Percentiles rank a stretch among this genome's conserved stretches.
phyloP scores from a whole-genome alignment of 192 early-diverging fungal species.

The Haplosporangium gracile region DNA sequence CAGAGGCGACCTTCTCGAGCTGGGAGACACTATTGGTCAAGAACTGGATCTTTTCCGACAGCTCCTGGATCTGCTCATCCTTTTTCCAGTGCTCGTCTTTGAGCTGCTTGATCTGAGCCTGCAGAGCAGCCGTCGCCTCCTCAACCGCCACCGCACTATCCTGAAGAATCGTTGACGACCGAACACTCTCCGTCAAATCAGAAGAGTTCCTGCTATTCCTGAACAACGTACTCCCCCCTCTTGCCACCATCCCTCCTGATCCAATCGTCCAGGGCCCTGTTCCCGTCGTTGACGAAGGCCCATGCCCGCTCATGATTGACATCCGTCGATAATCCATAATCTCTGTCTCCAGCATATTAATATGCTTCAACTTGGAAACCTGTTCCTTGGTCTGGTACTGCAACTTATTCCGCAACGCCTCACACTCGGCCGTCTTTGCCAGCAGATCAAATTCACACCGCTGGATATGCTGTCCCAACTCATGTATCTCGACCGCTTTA shows the following conservation, averaged over 20 bases:
- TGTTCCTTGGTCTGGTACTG: conserved; percentile 38
- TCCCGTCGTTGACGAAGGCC: background rate
- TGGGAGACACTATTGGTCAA: background rate
- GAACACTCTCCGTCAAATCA: conserved; percentile 17
- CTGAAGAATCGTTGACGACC: conserved; percentile 7
- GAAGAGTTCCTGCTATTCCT: conserved; percentile 22
- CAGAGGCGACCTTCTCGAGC: background rate
- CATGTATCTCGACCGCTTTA: conserved; percentile 34
- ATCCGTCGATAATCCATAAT: conserved; percentile 30
- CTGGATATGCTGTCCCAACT: conserved; percentile 37
- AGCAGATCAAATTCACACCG: conserved; percentile 32
- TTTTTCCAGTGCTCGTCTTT: conserved; percentile 35
- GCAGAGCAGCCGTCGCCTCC: background rate
- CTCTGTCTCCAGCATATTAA: conserved; percentile 41
- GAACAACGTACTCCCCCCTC: background rate
- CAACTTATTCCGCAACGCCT: conserved; percentile 29
- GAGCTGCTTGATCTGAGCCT: conserved; percentile 26
- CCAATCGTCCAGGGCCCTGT: background rate
- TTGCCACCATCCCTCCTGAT: background rate
- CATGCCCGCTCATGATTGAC: conserved; percentile 27
- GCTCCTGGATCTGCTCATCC: conserved; percentile 28
- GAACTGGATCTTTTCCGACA: background rate
- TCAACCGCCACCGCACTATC: background rate
- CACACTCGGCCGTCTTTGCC: conserved; percentile 32
- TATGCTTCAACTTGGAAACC: conserved; percentile 32